Evolutionary conservation across 331 rosid genomes (phyloP).

Genomic region (Erythrophleum ivorense): DNA sequence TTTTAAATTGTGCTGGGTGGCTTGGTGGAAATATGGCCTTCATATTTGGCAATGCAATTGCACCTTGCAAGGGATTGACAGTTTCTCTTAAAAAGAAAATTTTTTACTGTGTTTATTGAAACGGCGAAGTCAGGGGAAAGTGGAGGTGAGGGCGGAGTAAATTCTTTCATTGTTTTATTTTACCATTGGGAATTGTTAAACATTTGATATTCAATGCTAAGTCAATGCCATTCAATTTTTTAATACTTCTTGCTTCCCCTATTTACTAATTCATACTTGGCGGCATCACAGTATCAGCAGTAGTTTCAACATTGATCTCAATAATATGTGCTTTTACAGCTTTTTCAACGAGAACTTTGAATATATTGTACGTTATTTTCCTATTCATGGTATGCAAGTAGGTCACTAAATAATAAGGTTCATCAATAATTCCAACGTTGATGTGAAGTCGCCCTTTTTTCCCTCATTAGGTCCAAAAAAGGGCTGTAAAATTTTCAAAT

Average conservation of each 20-base stretch:
- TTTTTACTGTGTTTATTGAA: constrained; percentile 38
- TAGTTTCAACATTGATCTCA: background rate
- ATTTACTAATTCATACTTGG: background rate
- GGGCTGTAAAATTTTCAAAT: background rate
- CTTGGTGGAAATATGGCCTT: constrained; percentile 23
- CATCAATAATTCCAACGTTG: background rate
- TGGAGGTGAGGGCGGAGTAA: constrained; percentile 44
- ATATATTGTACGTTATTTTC: background rate
- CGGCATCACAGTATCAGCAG: background rate
- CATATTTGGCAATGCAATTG: background rate
- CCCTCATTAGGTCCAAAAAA: background rate
- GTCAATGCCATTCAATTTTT: constrained; percentile 21
- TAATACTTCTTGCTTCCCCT: background rate
- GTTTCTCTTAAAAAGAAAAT: constrained; percentile 32
- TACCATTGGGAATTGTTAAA: constrained; percentile 21
- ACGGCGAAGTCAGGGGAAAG: constrained; percentile 35
- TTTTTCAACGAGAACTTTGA: background rate
- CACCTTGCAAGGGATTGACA: background rate
- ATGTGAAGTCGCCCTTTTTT: background rate
- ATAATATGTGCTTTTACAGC: background rate
- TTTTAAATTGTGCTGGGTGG: constrained; percentile 51
- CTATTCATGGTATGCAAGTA: background rate
- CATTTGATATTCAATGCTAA: constrained; percentile 21
- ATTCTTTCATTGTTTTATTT: constrained; percentile 52
- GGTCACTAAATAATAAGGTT: background rate